phyloP scores from a whole-genome alignment of 257 asterid species.

The Rehmannia glutinosa region DNA sequence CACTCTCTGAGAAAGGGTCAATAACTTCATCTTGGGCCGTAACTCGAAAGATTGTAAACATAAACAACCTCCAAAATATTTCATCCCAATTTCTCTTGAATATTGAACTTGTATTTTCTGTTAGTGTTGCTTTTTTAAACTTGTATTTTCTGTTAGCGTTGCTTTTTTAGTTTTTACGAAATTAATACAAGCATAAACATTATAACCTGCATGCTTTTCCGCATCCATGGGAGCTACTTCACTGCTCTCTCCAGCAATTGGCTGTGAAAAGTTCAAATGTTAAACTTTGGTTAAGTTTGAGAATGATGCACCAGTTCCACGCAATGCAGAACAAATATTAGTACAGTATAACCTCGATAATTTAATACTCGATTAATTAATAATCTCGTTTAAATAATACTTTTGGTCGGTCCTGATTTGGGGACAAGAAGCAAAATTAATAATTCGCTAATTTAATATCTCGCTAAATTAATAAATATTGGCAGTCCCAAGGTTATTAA shows the following conservation, averaged over 20 bases:
- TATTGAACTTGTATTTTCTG: background rate
- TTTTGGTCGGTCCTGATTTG: too few species aligned
- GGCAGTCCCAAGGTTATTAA: too few species aligned
- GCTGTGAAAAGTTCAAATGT: slow-evolving; percentile 43
- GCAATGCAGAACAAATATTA: background rate
- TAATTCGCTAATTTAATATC: too few species aligned
- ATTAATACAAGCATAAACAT: background rate
- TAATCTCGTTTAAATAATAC: too few species aligned
- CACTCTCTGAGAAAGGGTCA: background rate
- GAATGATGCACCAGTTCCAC: slow-evolving; percentile 5
- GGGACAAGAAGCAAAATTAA: too few species aligned
- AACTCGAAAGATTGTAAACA: background rate
- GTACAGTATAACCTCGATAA: too few species aligned
- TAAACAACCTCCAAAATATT: background rate
- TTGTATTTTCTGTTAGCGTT: background rate
- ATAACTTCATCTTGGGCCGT: background rate
- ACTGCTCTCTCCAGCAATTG: slow-evolving; percentile 77
- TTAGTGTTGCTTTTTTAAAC: background rate
- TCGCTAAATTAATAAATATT: too few species aligned
- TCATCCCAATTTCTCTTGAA: background rate
- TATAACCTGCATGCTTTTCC: slow-evolving; percentile 69
- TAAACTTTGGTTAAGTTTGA: background rate
- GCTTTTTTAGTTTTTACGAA: background rate
- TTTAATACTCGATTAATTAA: too few species aligned
- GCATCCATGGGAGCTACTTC: slow-evolving; percentile 53